These are phyloP conservation scores for Chalciporus sp. DNA, from an alignment of 1,284 basidiomycete genomes.

Conservation along the genomic window DNA sequence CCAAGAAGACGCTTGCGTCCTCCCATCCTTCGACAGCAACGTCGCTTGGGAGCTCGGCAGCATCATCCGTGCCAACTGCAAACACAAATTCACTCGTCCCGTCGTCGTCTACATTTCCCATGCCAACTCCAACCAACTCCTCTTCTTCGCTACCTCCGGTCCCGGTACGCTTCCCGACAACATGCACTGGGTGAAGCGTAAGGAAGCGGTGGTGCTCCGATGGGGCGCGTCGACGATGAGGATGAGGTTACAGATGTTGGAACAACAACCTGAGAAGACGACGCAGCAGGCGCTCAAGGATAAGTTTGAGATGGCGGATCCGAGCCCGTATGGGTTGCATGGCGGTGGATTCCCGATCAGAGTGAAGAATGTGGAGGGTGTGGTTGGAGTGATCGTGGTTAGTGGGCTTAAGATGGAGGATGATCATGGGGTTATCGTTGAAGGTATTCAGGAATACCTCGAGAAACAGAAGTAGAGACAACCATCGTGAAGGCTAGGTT, in stretches of 20 bases:
- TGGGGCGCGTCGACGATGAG: conserved; percentile 33
- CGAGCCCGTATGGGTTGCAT: conserved; percentile 33
- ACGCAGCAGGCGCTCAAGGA: conserved; percentile 1
- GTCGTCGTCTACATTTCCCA: conserved; percentile 27
- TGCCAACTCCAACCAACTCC: conserved; percentile 30
- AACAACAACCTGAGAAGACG: background rate
- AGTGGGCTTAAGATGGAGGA: conserved; percentile 37
- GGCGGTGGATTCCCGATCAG: conserved; percentile 39
- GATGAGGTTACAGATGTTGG: conserved; percentile 18
- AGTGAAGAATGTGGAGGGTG: conserved; percentile 36
- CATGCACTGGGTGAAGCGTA: conserved; percentile 40
- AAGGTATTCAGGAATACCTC: conserved; percentile 36
- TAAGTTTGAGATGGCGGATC: conserved; percentile 19
- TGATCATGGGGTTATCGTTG: conserved; percentile 38
- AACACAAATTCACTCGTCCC: conserved; percentile 19
- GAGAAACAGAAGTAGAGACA: background rate
- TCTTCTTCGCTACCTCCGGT: conserved; percentile 34
- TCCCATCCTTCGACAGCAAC: conserved; percentile 20
- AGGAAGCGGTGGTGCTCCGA: conserved; percentile 37
- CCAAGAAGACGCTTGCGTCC: conserved; percentile 24
- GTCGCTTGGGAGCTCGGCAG: conserved; percentile 3
- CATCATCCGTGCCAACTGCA: conserved; percentile 30
- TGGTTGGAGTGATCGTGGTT: conserved; percentile 40
- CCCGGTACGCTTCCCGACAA: conserved; percentile 38
- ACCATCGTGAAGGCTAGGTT: too few relatives aligned